Evolutionary conservation across 1,284 basidiomycete species (phyloP).

Genomic region (Cerrena zonata): DNA sequence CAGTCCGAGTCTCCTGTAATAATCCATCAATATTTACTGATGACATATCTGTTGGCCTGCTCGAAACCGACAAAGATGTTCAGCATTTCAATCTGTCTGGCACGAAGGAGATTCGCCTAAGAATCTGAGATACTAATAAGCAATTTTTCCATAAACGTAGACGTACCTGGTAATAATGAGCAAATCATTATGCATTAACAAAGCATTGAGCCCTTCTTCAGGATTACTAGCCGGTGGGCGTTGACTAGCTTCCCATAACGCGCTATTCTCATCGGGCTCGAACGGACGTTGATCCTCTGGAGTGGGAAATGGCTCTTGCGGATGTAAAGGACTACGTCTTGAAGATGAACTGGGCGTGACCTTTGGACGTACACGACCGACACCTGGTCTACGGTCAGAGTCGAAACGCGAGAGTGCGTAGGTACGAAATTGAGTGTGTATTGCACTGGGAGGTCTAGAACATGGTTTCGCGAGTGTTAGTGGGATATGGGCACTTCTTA

Average conservation of each 20-base stretch:
- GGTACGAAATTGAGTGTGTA: slow-evolving; percentile 6
- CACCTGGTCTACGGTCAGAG: not conserved
- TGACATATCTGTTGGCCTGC: slow-evolving; percentile 78
- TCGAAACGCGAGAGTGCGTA: slow-evolving; percentile 14
- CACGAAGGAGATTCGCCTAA: not conserved
- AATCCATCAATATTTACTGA: slow-evolving; percentile 50
- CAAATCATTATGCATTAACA: slow-evolving; percentile 45
- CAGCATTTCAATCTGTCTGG: slow-evolving; percentile 78
- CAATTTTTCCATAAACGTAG: not conserved
- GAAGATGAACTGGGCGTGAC: not conserved
- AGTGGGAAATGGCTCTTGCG: too few relatives aligned
- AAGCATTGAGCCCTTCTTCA: slow-evolving; percentile 36
- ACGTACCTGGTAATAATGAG: slow-evolving; percentile 57
- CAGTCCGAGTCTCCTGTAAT: too few relatives aligned
- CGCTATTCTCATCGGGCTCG: slow-evolving; percentile 26
- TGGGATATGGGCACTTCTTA: not conserved
- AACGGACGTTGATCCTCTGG: too few relatives aligned
- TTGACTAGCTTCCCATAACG: slow-evolving; percentile 39
- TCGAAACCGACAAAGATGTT: slow-evolving; percentile 84
- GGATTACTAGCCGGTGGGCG: slow-evolving; percentile 34
- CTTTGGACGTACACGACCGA: not conserved
- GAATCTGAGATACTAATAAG: not conserved
- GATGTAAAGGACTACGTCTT: too few relatives aligned
- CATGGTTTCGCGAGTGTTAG: not conserved
- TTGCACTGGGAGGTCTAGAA: not conserved